Base-by-base conservation (phyloP, 768 basidiomycete genomes). In the Kwoniella mangroviensis region DNA sequence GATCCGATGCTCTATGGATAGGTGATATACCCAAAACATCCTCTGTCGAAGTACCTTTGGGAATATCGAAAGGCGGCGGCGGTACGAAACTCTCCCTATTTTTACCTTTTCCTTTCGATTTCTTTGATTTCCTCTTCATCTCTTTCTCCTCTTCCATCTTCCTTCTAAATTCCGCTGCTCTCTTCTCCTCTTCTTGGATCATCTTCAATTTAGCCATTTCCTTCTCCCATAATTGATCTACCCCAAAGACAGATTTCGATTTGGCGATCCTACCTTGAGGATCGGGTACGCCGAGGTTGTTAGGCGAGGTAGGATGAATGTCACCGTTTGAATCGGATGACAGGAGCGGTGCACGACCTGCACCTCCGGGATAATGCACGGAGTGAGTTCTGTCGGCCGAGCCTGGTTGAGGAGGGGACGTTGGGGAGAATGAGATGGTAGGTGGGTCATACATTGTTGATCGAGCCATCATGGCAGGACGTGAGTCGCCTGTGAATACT, bases 381-480 rank as follows among this genome's bases (percentile, higher is more conserved):
- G 67, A 58, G 21, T 26, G 54, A 52, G 55, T 65, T 11, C 34
- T 40, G 21, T 57, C 15, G n/a, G 61, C 51, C n/a, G 59, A 51
- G 43, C 34, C 56, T 28, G 59, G 21, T 54, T 57, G 34, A 26
- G 42, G 43, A 42, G 62, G 66, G 24, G 64, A 56, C n/a, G 65
- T 66, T 13, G 65, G 52, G 58, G 52, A 63, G 65, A 57, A 40
- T 43, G 54, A 40, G 58, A 73, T 17, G 87, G 84, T 51, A 15
- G 65, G 65, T 24, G 90, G 90, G 79, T 93, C 91, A 75, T 94
- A 91, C 60, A 94, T 82, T 0, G 92, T 91, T 74, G 87, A 83
- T 71, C 94, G 88, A 42, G 90, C 88, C 93, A 96, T 95, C 94
- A 96, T 96, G 4, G 92, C 91, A 11, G 94, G 93, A 67, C 94